These are phyloP conservation scores for Macrolepiota fuliginosa DNA, from an alignment of 768 basidiomycete genomes.

Conservation along the genomic window DNA sequence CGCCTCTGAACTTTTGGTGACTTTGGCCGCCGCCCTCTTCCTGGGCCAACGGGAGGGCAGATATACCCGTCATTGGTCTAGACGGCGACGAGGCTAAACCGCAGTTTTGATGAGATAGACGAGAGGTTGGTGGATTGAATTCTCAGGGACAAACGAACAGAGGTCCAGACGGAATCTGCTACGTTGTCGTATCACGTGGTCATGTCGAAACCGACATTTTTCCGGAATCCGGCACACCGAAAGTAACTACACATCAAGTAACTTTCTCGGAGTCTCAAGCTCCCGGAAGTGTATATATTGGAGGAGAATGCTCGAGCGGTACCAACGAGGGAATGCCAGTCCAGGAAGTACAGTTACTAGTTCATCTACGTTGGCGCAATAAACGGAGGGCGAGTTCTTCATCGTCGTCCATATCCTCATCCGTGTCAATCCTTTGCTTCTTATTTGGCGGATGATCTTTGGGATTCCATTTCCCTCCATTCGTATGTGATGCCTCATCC, in stretches of 20 bases:
- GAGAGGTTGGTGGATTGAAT: not conserved
- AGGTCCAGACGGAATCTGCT: not conserved
- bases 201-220: not conserved
- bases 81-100: not conserved
- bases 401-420: conserved; percentile 30
- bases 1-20: conserved; percentile 43
- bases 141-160: not conserved
- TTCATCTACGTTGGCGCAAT: conserved; percentile 23
- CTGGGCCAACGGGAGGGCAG: conserved; percentile 42
- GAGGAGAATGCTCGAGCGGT: not conserved
- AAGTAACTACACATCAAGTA: too few species aligned
- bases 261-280: too few species aligned
- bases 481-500: conserved; percentile 31
- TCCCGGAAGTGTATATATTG: not conserved
- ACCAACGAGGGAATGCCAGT: not conserved
- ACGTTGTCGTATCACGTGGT: conserved; percentile 7
- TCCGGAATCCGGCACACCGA: too few species aligned
- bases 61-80: conserved; percentile 48
- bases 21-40: conserved; percentile 35
- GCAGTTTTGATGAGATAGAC: not conserved
- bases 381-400: conserved; percentile 62
- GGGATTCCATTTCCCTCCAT: conserved; percentile 20
- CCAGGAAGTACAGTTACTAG: not conserved
- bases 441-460: conserved; percentile 12
- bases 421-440: conserved; percentile 11